Conservation (phyloP, 2,329 filamentous ascomycete genomes). For the Apiospora pterosperma region DNA sequence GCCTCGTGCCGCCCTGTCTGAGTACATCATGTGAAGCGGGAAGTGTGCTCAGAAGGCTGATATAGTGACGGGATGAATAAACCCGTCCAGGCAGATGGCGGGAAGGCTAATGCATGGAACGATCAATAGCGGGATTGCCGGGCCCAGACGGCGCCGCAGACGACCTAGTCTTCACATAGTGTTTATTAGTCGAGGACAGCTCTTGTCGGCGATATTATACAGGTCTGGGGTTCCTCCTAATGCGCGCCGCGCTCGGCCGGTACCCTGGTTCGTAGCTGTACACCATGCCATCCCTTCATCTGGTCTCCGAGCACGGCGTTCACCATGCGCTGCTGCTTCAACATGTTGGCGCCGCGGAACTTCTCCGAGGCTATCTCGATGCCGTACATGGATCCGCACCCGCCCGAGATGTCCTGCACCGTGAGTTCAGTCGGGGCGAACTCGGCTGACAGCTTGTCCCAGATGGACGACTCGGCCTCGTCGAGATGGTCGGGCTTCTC, state of each 20-base stretch:
- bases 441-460: slow-evolving; percentile 47
- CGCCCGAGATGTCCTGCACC: slow-evolving; percentile 78
- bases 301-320: slow-evolving; percentile 71
- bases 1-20: background rate
- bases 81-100: background rate
- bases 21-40: background rate
- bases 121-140: background rate
- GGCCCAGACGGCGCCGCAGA: background rate
- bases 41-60: background rate
- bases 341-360: slow-evolving; percentile 68
- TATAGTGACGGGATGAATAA: background rate
- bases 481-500: slow-evolving; percentile 49
- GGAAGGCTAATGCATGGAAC: background rate
- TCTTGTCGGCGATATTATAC: background rate
- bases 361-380: slow-evolving; percentile 71
- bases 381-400: slow-evolving; percentile 84
- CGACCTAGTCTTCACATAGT: background rate
- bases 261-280: slow-evolving; percentile 72
- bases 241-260: slow-evolving; percentile 23
- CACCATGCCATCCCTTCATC: slow-evolving; percentile 78
- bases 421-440: slow-evolving; percentile 50
- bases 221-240: background rate
- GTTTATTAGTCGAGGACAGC: background rate
- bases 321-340: slow-evolving; percentile 81
- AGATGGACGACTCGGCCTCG: slow-evolving; percentile 57